Percentiles rank a stretch among this genome's conserved stretches.
Conservation (phyloP, 169 alveolate species). For the Plasmodium coatneyi region DNA sequence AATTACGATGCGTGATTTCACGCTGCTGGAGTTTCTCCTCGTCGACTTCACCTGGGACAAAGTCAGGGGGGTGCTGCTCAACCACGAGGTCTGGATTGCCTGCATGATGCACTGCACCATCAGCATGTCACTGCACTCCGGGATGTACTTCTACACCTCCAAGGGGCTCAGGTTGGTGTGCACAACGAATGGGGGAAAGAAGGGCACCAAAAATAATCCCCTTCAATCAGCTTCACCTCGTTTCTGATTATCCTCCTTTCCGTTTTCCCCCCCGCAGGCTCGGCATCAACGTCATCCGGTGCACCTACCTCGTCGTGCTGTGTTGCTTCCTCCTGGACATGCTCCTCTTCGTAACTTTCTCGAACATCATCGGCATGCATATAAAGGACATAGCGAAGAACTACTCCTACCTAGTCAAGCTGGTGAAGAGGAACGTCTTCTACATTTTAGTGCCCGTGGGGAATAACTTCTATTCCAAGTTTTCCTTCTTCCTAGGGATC, state of each 20-base stretch:
- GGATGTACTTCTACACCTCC: conserved; percentile 54
- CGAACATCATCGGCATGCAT: conserved; percentile 35
- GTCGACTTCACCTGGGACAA: not conserved
- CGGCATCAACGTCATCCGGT: conserved; percentile 10
- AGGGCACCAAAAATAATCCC: not conserved
- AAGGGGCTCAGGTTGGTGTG: conserved; percentile 42
- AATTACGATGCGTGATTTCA: conserved; percentile 25
- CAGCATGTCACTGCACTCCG: conserved; percentile 44
- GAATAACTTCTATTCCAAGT: conserved; percentile 8
- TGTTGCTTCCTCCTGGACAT: conserved; percentile 38
- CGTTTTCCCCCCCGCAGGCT: conserved; percentile 4
- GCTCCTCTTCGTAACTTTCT: conserved; percentile 21
- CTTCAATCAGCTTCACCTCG: no score
- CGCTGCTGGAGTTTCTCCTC: not conserved
- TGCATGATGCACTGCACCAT: conserved; percentile 60
- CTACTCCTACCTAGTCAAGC: conserved; percentile 12
- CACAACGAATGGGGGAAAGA: not conserved
- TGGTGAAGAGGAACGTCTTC: conserved; percentile 29
- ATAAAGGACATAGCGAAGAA: conserved; percentile 29
- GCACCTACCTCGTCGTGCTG: conserved; percentile 19
- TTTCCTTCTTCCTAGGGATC: conserved; percentile 34
- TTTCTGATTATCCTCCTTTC: no score
- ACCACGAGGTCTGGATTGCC: conserved; percentile 56
- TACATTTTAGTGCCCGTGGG: conserved; percentile 47
- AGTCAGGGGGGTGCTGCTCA: not conserved